phyloP scores from a whole-genome alignment of 441 rosid genomes.

The Breynia disticha region DNA sequence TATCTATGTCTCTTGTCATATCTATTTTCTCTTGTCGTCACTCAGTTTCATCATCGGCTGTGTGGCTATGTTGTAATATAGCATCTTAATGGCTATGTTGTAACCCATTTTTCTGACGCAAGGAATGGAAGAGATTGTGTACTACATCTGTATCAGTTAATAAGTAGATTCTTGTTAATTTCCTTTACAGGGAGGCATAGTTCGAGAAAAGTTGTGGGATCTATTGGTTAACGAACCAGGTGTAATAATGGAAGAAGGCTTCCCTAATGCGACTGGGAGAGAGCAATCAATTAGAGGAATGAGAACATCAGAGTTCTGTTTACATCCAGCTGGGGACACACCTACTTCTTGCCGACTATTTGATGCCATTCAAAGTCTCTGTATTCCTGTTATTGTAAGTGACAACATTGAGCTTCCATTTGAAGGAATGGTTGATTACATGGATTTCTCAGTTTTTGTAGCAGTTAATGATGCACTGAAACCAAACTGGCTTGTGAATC shows the following conservation, averaged over 20 bases:
- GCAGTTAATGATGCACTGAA: conserved; percentile 60
- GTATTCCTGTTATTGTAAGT: conserved; percentile 81
- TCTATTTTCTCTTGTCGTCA: not conserved
- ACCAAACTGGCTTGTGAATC: conserved; percentile 55
- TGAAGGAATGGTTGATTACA: conserved; percentile 73
- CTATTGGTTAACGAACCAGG: conserved; percentile 48
- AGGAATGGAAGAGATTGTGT: too few species aligned
- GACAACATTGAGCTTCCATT: conserved; percentile 82
- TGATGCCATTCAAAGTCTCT: conserved; percentile 88
- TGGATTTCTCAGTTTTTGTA: conserved; percentile 62
- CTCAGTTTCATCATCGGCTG: too few species aligned
- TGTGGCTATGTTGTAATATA: too few species aligned
- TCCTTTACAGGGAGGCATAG: conserved; percentile 54
- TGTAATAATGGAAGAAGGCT: conserved; percentile 88
- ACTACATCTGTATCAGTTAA: too few species aligned
- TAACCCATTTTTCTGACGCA: not conserved
- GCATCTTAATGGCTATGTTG: too few species aligned
- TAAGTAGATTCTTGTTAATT: conserved; percentile 1
- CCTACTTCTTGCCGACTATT: conserved; percentile 92
- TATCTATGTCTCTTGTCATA: not conserved
- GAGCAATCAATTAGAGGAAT: conserved; percentile 79
- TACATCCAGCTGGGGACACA: conserved; percentile 96
- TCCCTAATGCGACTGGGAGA: conserved; percentile 84
- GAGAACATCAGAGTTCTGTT: conserved; percentile 81
- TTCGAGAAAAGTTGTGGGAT: conserved; percentile 83